Conservation (phyloP, 169 alveolate genomes). For the Babesia ovis region DNA sequence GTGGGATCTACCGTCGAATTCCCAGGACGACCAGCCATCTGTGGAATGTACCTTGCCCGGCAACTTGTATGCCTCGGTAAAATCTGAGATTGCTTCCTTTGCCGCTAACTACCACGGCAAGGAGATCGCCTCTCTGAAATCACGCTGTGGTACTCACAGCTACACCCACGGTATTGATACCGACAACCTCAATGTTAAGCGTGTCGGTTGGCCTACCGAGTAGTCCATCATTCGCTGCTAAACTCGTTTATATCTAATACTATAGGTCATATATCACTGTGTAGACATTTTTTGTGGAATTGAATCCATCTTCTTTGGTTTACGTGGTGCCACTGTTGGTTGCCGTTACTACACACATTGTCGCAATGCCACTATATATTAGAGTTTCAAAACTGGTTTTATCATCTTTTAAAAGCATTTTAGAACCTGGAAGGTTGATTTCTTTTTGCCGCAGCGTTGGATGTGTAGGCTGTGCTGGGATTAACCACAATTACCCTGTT, state of each 20-base stretch:
- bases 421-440: background rate
- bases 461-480: background rate
- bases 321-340: too few species aligned
- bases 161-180: constrained; percentile 69
- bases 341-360: too few species aligned
- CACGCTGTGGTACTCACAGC: constrained; percentile 55
- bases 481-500: too few species aligned
- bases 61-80: constrained; percentile 20
- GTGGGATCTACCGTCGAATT: constrained; percentile 25
- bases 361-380: too few species aligned
- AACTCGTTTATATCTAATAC: background rate
- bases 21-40: background rate
- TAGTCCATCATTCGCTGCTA: constrained; percentile 1
- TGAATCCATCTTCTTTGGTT: too few species aligned
- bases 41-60: constrained; percentile 43
- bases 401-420: background rate
- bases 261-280: background rate
- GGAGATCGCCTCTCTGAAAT: constrained; percentile 19
- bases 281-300: background rate
- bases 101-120: constrained; percentile 11
- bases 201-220: constrained; percentile 70
- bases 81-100: constrained; percentile 23
- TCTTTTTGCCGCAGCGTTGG: background rate
- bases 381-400: too few species aligned
- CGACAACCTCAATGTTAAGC: constrained; percentile 62